phyloP scores from a whole-genome alignment of 1,284 basidiomycete species.

The Vanrija sp. region DNA sequence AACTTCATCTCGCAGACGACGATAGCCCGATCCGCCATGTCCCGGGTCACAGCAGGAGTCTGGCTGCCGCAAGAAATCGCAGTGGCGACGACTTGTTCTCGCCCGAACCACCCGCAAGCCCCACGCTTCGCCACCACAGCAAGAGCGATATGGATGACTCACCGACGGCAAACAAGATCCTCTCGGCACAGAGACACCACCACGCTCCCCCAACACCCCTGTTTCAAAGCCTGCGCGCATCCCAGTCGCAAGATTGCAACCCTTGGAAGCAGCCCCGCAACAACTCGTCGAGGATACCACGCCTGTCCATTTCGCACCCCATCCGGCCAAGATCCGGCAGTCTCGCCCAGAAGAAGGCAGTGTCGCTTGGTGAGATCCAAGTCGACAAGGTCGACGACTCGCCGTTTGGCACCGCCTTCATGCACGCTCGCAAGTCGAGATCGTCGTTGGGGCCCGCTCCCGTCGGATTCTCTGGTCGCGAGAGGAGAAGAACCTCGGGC shows the following conservation, averaged over 20 bases:
- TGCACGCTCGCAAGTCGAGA: constrained; percentile 13
- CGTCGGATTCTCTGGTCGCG: constrained; percentile 1
- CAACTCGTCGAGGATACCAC: constrained; percentile 21
- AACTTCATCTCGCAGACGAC: constrained; percentile 37
- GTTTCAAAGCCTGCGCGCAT: constrained; percentile 33
- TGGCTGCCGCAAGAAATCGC: constrained; percentile 13
- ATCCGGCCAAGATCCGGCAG: constrained; percentile 17
- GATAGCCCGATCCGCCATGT: constrained; percentile 40
- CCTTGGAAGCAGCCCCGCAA: constrained; percentile 3
- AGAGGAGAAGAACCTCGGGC: background rate
- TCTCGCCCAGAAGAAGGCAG: constrained; percentile 38
- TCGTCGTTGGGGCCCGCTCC: constrained; percentile 8
- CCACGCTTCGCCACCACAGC: background rate
- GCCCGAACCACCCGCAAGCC: constrained; percentile 5
- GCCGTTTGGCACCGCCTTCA: constrained; percentile 31
- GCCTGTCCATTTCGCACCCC: constrained; percentile 30
- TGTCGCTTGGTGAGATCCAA: constrained; percentile 40
- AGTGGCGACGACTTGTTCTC: constrained; percentile 17
- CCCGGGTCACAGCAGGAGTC: constrained; percentile 40
- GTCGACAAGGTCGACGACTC: constrained; percentile 29
- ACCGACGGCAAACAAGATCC: constrained; percentile 2
- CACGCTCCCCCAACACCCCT: constrained; percentile 15
- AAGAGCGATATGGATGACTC: background rate
- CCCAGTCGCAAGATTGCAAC: constrained; percentile 34
- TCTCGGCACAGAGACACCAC: too few relatives aligned